Conservation (phyloP, 73 alveolate genomes). For the Breviolum minutum region DNA sequence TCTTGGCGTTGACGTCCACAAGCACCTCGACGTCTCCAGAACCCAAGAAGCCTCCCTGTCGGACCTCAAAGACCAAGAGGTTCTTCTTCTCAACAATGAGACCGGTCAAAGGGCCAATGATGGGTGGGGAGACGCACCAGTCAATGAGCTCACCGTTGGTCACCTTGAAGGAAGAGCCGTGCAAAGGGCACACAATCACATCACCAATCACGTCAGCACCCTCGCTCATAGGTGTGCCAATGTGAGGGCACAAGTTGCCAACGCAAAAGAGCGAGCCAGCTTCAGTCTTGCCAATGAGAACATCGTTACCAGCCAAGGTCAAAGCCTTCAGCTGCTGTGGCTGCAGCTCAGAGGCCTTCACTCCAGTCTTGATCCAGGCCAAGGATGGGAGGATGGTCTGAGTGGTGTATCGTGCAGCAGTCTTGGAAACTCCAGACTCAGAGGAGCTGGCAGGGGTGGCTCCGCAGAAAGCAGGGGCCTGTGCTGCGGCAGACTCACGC, state of each 20-base stretch:
- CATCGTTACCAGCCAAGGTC: slow-evolving; percentile 74
- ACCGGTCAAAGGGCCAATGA: slow-evolving; percentile 94
- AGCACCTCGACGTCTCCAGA: slow-evolving; percentile 95
- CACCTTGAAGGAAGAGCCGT: slow-evolving; percentile 94
- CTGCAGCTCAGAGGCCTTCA: slow-evolving; percentile 84
- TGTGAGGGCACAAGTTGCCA: slow-evolving; percentile 94
- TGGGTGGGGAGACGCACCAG: slow-evolving; percentile 95
- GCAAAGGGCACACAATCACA: slow-evolving; percentile 91
- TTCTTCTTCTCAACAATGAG: slow-evolving; percentile 83
- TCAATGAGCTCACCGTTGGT: slow-evolving; percentile 88
- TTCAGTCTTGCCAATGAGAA: slow-evolving; percentile 67
- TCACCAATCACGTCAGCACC: slow-evolving; percentile 94
- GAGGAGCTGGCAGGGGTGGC: slow-evolving; percentile 57
- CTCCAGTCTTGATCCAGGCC: slow-evolving; percentile 92
- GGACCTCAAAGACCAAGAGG: slow-evolving; percentile 75
- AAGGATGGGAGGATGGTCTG: slow-evolving; percentile 86
- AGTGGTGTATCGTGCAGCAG: slow-evolving; percentile 87
- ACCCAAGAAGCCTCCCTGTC: slow-evolving; percentile 82
- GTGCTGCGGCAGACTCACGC: slow-evolving; percentile 56
- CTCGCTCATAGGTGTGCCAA: slow-evolving; percentile 95
- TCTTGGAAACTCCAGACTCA: slow-evolving; percentile 49
- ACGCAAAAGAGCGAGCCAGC: slow-evolving; percentile 83
- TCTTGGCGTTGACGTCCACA: slow-evolving; percentile 95
- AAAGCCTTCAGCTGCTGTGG: slow-evolving; percentile 52
- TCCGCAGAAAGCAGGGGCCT: slow-evolving; percentile 84